phyloP scores from a whole-genome alignment of 2,329 filamentous ascomycete genomes.

The Aspergillus sojae region DNA sequence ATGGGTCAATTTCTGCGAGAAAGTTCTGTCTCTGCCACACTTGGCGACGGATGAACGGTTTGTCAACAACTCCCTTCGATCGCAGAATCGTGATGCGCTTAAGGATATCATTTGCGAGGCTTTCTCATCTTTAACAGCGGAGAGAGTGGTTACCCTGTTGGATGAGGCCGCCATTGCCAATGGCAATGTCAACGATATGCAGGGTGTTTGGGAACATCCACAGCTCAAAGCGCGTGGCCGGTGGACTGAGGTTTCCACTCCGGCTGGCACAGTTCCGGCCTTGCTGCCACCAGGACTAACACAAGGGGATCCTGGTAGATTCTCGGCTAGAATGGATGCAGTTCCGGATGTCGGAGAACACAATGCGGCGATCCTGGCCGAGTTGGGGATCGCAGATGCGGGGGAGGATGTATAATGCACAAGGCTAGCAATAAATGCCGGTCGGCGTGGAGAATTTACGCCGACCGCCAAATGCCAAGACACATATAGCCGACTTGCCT shows the following conservation, averaged over 20 bases:
- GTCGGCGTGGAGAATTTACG: slow-evolving; percentile 1
- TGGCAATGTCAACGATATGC: slow-evolving; percentile 59
- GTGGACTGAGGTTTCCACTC: slow-evolving; percentile 56
- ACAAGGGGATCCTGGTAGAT: slow-evolving; percentile 24
- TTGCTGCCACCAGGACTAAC: slow-evolving; percentile 54
- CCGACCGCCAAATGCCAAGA: slow-evolving; percentile 5
- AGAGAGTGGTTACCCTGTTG: slow-evolving; percentile 47
- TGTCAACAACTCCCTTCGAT: slow-evolving; percentile 49
- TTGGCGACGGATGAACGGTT: slow-evolving; percentile 53
- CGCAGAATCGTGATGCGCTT: slow-evolving; percentile 51
- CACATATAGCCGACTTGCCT: slow-evolving; percentile 8
- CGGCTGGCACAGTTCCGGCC: slow-evolving; percentile 50
- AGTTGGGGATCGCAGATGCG: slow-evolving; percentile 41
- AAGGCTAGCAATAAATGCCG: too few species aligned
- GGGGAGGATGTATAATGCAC: neutral
- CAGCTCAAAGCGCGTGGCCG: slow-evolving; percentile 55
- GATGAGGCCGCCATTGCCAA: slow-evolving; percentile 58
- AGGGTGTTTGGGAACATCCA: slow-evolving; percentile 57
- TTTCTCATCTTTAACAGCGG: slow-evolving; percentile 45
- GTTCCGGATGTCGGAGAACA: slow-evolving; percentile 56
- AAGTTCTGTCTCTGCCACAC: slow-evolving; percentile 48
- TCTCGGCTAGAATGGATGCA: slow-evolving; percentile 34
- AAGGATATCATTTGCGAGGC: slow-evolving; percentile 48
- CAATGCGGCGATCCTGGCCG: slow-evolving; percentile 50
- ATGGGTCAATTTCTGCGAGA: slow-evolving; percentile 53